A percentile compares a stretch with the other conserved stretches of the same genome.
Evolutionary conservation across 108 stramenopile species (phyloP).

Genomic region (Craspedostauros australis): DNA sequence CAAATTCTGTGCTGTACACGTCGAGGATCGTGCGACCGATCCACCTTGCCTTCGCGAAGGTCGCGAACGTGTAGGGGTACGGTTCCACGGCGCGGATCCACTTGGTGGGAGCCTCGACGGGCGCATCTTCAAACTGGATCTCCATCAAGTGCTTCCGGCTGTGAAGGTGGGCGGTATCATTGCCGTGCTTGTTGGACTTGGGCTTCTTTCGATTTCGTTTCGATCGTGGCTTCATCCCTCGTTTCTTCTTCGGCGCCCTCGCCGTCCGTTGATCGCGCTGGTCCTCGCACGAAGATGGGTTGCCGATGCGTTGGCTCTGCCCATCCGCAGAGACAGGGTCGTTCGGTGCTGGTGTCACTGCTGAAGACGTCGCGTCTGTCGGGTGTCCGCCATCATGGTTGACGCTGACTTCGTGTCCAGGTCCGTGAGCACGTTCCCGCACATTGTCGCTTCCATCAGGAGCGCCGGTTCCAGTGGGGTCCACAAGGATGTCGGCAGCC

Average conservation of each 20-base stretch:
- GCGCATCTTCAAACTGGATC: neutral
- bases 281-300: too few relatives aligned
- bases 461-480: too few relatives aligned
- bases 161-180: slow-evolving; percentile 7
- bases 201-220: slow-evolving; percentile 51
- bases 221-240: slow-evolving; percentile 33
- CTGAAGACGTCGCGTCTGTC: too few relatives aligned
- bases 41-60: slow-evolving; percentile 77
- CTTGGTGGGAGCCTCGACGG: slow-evolving; percentile 14
- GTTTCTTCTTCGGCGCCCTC: slow-evolving; percentile 1
- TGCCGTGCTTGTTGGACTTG: slow-evolving; percentile 14
- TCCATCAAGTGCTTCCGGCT: slow-evolving; percentile 16
- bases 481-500: too few relatives aligned
- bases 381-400: too few relatives aligned
- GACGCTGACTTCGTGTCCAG: too few relatives aligned
- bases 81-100: slow-evolving; percentile 43
- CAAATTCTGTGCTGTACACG: slow-evolving; percentile 70
- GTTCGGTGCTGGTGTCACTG: too few relatives aligned
- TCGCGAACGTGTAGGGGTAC: slow-evolving; percentile 72
- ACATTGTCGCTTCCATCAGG: too few relatives aligned
- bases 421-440: too few relatives aligned
- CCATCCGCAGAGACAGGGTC: too few relatives aligned
- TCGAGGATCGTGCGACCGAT: slow-evolving; percentile 62
- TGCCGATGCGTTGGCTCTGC: too few relatives aligned
- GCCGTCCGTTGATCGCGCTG: too few relatives aligned